Evolutionary conservation across 192 early-diverging fungal genomes (phyloP).

Genomic region (Podila epicladia): DNA sequence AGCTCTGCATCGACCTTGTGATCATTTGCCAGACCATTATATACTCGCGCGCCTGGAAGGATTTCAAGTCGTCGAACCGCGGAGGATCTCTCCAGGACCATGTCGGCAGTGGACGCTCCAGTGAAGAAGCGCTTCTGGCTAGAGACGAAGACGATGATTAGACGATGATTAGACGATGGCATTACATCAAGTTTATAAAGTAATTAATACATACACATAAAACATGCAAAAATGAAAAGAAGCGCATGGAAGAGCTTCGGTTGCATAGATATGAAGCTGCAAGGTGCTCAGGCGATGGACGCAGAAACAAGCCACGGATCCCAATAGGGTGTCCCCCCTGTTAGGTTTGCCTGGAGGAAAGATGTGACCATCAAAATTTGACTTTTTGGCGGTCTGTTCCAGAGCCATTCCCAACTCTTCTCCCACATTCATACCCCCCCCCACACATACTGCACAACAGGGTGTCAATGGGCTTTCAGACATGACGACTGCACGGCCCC

Average conservation of each 20-base stretch:
- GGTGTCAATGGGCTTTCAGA: slow-evolving; percentile 7
- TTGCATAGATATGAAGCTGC: too few species aligned
- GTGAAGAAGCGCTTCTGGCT: neutral
- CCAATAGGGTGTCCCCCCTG: too few species aligned
- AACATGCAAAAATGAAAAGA: too few species aligned
- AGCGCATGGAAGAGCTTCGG: too few species aligned
- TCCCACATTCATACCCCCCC: neutral
- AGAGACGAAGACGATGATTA: neutral
- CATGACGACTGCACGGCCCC: slow-evolving; percentile 56
- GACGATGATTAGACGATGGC: neutral
- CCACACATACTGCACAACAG: neutral
- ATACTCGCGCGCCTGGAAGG: slow-evolving; percentile 51
- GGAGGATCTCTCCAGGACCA: neutral
- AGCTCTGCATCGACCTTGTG: slow-evolving; percentile 60
- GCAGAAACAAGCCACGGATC: too few species aligned
- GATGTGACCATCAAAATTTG: too few species aligned
- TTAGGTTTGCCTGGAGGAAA: too few species aligned
- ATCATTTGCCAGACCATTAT: slow-evolving; percentile 62
- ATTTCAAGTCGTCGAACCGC: neutral
- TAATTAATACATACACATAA: too few species aligned
- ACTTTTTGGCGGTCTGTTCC: neutral
- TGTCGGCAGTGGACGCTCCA: neutral
- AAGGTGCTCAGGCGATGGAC: too few species aligned
- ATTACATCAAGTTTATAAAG: too few species aligned
- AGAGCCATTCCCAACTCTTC: neutral